Base-by-base conservation (phyloP, 2,329 filamentous ascomycete genomes). In the Cladophialophora yegresii region DNA sequence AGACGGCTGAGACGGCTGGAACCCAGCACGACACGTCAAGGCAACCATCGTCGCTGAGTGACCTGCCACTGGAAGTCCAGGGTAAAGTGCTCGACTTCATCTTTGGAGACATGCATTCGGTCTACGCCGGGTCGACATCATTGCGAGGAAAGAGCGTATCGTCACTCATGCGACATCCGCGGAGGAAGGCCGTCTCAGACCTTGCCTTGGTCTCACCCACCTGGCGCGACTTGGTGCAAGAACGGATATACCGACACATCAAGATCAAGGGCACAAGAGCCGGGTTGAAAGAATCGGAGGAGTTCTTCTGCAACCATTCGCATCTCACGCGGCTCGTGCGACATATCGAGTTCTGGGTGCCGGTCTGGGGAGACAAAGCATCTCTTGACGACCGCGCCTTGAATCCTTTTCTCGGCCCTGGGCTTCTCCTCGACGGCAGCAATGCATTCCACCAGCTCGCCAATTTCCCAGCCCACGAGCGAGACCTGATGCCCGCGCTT, bases 321-420 rank as follows among this genome's bases (percentile, higher is more conserved):
- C 84, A 89, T 71, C 82, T 92, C 5, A 82, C 84, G 22, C 70
- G 77, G 8, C 86, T 90, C 69, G 85, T 92, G 65, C 87, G 86
- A 69, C 89, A 92, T 72, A 83, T 91, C 64, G 89, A 92, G 75
- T 82, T 91, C 49, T 92, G 89, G 88, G 89, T 92, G 67, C 89
- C 89, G 2, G 88, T 91, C 47, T 92, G 82, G 77, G 81, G 82
- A 16, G 78, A 89, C 71, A 83, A 87, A 69, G 64, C 68, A 13
- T 62, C 63, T 28, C 55, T 68, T 9, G 64, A 65, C 23, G 51
- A 62, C 36, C 61, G 58, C 13, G 49, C 62, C 8, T 28, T 54
- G 26, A 60, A 67, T 23, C 49, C 64, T 45, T 28, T 63, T 23
- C 61, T 55, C 22, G 62, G 32, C 28, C 64, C 66, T 22, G 64